Percentiles rank a stretch among this genome's conserved stretches.
These are phyloP conservation scores for Lonicera japonica DNA, from an alignment of 129 eudicot genomes.

Conservation along the genomic window DNA sequence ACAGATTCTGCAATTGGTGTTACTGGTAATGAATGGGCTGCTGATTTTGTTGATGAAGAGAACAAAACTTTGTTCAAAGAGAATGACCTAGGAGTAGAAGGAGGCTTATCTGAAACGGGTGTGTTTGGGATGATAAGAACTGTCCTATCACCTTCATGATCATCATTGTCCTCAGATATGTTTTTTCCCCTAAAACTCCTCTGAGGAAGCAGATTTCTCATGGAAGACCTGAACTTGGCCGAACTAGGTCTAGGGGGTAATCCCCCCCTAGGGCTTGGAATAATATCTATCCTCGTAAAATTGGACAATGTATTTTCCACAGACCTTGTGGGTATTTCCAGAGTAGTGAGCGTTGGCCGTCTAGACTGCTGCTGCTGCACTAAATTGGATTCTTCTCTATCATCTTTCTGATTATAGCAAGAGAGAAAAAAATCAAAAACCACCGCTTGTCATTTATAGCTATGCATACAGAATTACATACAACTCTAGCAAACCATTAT, in stretches of 20 bases:
- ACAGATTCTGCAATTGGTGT: slow-evolving; percentile 42
- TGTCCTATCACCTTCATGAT: slow-evolving; percentile 50
- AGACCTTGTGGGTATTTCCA: slow-evolving; percentile 47
- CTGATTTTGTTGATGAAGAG: slow-evolving; percentile 41
- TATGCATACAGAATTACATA: neutral
- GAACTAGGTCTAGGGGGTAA: slow-evolving; percentile 64
- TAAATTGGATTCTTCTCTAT: slow-evolving; percentile 32
- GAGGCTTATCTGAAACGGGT: slow-evolving; percentile 49
- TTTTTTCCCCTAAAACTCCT: slow-evolving; percentile 35
- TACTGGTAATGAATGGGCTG: slow-evolving; percentile 53
- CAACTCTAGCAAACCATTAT: neutral
- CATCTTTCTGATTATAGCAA: slow-evolving; percentile 20
- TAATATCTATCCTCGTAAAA: slow-evolving; percentile 35
- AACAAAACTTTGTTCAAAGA: slow-evolving; percentile 50
- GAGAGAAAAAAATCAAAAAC: neutral
- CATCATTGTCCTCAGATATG: slow-evolving; percentile 27
- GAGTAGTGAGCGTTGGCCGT: slow-evolving; percentile 49
- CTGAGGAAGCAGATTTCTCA: slow-evolving; percentile 41
- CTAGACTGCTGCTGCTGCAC: slow-evolving; percentile 35
- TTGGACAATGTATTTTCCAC: slow-evolving; percentile 30
- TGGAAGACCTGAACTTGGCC: slow-evolving; percentile 41
- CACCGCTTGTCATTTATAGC: neutral
- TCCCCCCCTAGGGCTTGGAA: slow-evolving; percentile 54
- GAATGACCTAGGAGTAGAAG: slow-evolving; percentile 50
- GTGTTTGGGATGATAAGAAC: slow-evolving; percentile 43